Evolutionary conservation across 1,139 yeast genomes (phyloP).

Genomic region (Yamadazyma pseudoaaseri): DNA sequence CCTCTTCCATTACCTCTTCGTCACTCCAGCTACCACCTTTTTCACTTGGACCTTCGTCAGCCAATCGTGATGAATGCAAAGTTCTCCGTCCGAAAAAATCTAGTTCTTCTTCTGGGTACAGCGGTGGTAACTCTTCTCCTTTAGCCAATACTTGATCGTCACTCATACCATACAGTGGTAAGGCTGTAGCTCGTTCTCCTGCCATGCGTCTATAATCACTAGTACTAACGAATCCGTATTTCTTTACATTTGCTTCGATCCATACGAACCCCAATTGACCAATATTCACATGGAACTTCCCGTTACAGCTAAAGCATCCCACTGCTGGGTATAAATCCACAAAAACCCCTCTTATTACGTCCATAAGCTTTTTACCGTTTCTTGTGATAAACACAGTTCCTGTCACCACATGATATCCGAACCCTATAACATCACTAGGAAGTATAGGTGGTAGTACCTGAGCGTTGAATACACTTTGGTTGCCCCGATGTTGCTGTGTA

Average conservation of each 20-base stretch:
- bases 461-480: slow-evolving; percentile 51
- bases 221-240: slow-evolving; percentile 82
- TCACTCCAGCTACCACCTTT: background rate
- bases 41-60: background rate
- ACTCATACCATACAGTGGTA: slow-evolving; percentile 33
- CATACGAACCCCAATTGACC: slow-evolving; percentile 94
- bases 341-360: slow-evolving; percentile 75
- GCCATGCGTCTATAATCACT: slow-evolving; percentile 46
- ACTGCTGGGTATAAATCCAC: slow-evolving; percentile 84
- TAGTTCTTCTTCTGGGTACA: slow-evolving; percentile 60
- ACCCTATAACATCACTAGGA: slow-evolving; percentile 90
- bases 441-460: slow-evolving; percentile 72
- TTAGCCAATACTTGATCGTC: slow-evolving; percentile 57
- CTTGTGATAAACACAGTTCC: slow-evolving; percentile 89
- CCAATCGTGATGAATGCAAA: background rate
- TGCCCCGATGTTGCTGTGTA: slow-evolving; percentile 47
- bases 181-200: slow-evolving; percentile 46
- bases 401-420: slow-evolving; percentile 77
- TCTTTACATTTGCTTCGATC: slow-evolving; percentile 91
- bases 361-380: slow-evolving; percentile 85
- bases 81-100: slow-evolving; percentile 59
- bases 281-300: slow-evolving; percentile 72
- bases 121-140: slow-evolving; percentile 75
- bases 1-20: background rate
- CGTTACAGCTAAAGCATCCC: slow-evolving; percentile 78